phyloP scores from a whole-genome alignment of 2,329 filamentous ascomycete genomes.

The Scedosporium boydii region DNA sequence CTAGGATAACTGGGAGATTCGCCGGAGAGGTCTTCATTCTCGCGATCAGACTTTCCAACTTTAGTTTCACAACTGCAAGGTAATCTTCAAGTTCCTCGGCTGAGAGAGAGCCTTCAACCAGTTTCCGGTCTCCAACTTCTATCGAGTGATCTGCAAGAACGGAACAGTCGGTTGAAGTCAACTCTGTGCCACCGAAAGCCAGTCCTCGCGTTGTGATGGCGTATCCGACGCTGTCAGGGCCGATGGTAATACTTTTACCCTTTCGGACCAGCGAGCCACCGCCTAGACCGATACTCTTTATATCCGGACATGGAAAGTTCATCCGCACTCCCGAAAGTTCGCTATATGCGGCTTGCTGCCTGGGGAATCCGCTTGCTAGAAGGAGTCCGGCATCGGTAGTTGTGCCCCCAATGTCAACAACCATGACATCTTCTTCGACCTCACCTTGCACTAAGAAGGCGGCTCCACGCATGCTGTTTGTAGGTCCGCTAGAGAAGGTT shows the following conservation, averaged over 20 bases:
- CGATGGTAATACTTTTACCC: conserved; percentile 33
- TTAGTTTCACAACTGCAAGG: conserved; percentile 30
- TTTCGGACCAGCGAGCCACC: conserved; percentile 45
- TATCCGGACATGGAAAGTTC: conserved; percentile 49
- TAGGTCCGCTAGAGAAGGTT: conserved; percentile 54
- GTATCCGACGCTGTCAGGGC: conserved; percentile 54
- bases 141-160: not conserved
- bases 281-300: conserved; percentile 50
- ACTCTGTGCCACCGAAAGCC: conserved; percentile 44
- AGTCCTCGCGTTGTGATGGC: conserved; percentile 42
- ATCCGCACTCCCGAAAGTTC: conserved; percentile 53
- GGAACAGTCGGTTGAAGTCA: conserved; percentile 49
- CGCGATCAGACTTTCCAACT: conserved; percentile 48
- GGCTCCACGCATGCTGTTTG: conserved; percentile 54
- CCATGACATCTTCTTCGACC: conserved; percentile 37
- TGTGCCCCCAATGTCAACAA: conserved; percentile 59
- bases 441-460: conserved; percentile 42
- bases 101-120: conserved; percentile 23
- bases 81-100: conserved; percentile 26
- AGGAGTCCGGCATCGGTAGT: conserved; percentile 56
- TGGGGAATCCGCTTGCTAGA: conserved; percentile 51
- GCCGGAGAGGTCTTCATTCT: conserved; percentile 53
- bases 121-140: not conserved
- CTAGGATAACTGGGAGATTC: conserved; percentile 50
- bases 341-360: conserved; percentile 52